Evolutionary conservation across 192 early-diverging fungal genomes (phyloP), one percentile per base, ranked within the genome.

Genomic region (Backusella tuberculispora): DNA sequence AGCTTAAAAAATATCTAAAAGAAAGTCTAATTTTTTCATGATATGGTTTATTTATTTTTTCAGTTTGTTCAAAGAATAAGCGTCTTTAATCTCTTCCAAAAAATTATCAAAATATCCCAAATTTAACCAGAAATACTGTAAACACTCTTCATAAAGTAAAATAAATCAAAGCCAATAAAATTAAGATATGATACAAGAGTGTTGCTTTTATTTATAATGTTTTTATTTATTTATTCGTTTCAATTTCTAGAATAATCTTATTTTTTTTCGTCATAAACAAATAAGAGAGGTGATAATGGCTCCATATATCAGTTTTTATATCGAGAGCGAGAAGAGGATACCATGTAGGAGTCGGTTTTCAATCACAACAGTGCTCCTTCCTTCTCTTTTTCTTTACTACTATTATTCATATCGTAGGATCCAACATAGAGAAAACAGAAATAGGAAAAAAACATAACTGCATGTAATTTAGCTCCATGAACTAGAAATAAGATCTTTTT

Each of bases 401-500:
- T 34, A 50, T 24, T 8, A 19, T 8, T n/a, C 50, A 53, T 34
- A 34, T 2, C 29, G 1, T 34, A 34, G 2, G 29, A 34, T 34
- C 29, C 29, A 34, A 34, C 2, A 34, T 34, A 34, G 29, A 2
- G 0, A 34, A 34, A 34, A 1, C 29, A 53, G 19, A 53, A 53
- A 19, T 19, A 17, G 19, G 50, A 24, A 9, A 53, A 53, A 53
- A 17, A n/a, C n/a, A 9, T 53, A 53, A 17, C 42, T 43, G 2
- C 1, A 34, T 34, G 29, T 34, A 2, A 1, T 19, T 78, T 53
- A 80, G 6, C 48, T 72, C 78, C 78, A 80, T 15, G 78, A 80
- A 45, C 70, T 73, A 34, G 74, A 74, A 41, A 80, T 71, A 41
- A 80, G 71, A 41, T 80, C 78, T 37, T 80, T 80, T 67, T 80